These are phyloP conservation scores for Boehmeria nivea DNA, from an alignment of 306 rosid genomes.

Conservation along the genomic window DNA sequence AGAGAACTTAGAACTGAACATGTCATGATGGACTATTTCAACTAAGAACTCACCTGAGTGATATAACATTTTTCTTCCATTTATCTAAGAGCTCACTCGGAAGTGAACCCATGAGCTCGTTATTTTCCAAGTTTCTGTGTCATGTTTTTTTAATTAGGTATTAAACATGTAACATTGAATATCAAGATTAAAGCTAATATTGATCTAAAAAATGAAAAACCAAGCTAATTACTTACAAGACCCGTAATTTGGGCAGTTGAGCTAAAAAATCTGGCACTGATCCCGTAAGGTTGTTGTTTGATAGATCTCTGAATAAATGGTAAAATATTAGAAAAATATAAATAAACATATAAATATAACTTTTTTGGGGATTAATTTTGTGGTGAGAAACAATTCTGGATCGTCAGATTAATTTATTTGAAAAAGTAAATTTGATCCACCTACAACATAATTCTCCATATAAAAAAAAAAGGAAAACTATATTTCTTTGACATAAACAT, in stretches of 20 bases:
- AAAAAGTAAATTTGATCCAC: too few species aligned
- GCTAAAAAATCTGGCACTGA: conserved; percentile 35
- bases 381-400: too few species aligned
- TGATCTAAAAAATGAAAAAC: neutral
- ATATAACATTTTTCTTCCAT: conserved; percentile 18
- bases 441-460: too few species aligned
- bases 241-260: conserved; percentile 24
- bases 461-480: too few species aligned
- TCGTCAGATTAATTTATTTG: too few species aligned
- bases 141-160: neutral
- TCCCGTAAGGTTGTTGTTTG: conserved; percentile 39
- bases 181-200: too few species aligned
- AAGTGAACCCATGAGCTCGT: conserved; percentile 28
- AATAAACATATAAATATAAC: too few species aligned
- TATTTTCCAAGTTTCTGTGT: conserved; percentile 31
- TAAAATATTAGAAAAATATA: neutral
- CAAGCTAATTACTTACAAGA: conserved; percentile 31
- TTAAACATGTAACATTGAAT: too few species aligned
- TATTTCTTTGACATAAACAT: too few species aligned
- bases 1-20: too few species aligned
- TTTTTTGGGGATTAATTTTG: too few species aligned
- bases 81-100: conserved; percentile 26
- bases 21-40: too few species aligned
- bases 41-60: conserved; percentile 39
- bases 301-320: conserved; percentile 50